Base-by-base conservation (phyloP, 768 basidiomycete genomes). In the Chiua virens region DNA sequence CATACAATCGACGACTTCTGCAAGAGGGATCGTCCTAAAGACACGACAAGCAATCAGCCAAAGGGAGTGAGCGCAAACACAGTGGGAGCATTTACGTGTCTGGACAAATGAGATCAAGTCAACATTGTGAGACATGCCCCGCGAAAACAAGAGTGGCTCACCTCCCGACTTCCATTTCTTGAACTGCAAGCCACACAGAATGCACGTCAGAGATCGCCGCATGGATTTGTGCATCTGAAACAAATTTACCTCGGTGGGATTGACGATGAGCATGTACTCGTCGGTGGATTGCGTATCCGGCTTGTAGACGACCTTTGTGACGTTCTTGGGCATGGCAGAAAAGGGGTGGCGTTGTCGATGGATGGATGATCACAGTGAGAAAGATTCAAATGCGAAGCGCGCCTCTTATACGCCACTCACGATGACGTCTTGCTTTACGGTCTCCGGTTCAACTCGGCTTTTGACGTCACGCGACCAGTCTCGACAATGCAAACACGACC, bases 1-100 rank as follows among this genome's bases (percentile, higher is more conserved):
- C 86, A 61, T 64, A 92, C 90, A 85, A 59, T 91, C 91, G n/a
- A 93, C 86, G 41, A 94, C 83, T 2, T 83, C 75, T n/a, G 81
- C 68, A 13, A 93, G 72, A 39, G 88, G 80, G 54, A 91, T 82
- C 21, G 87, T 70, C 36, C 87, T 89, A 40, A 4, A 25, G 34
- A 28, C 10, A n/a, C 11, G 34, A 46, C 18, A 46, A 42, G 27
- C 38, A 49, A 37, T 58, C 57, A 56, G 51, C 53, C 54, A 61
- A 52, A 30, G 39, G 20, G 32, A 27, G 35, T n/a, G 37, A 34
- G 14, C 34, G 20, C 17, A 18, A 34, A 20, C 32, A 32, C 50
- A 43, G 18, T 23, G 11, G 13, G 50, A 17, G 18, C 10, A 47
- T 73, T 79, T 80, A 90, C 88, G 75, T 86, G 79, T 88, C 88